Percentiles rank a stretch among this genome's conserved stretches.
Conservation (phyloP, 345 rosid species). For the Kandelia obovata region DNA sequence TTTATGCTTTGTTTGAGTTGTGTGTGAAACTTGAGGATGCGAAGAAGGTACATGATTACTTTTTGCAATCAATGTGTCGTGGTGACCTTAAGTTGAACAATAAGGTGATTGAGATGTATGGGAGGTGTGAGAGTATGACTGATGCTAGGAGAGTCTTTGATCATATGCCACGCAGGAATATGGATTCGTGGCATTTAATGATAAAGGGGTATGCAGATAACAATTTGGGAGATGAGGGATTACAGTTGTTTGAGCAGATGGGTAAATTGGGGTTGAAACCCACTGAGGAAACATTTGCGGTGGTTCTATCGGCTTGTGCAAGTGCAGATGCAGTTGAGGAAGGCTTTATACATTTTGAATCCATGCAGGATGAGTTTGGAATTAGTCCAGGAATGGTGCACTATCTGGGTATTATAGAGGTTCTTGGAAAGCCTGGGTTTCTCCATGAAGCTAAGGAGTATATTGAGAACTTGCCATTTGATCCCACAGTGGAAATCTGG, state of each 20-base stretch:
- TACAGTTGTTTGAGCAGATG: conserved; percentile 68
- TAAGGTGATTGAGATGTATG: conserved; percentile 58
- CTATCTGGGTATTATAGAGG: conserved; percentile 55
- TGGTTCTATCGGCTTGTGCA: conserved; percentile 59
- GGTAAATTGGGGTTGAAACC: conserved; percentile 46
- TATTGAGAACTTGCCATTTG: conserved; percentile 58
- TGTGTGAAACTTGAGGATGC: conserved; percentile 56
- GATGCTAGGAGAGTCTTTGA: conserved; percentile 76
- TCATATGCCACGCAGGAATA: conserved; percentile 60
- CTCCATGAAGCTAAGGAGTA: conserved; percentile 53
- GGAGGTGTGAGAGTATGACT: conserved; percentile 49
- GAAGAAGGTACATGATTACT: conserved; percentile 65
- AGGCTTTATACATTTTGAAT: conserved; percentile 63
- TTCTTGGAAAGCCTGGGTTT: conserved; percentile 69
- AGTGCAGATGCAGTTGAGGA: conserved; percentile 64
- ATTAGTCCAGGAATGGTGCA: conserved; percentile 45
- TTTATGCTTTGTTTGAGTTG: conserved; percentile 43
- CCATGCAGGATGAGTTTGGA: conserved; percentile 52
- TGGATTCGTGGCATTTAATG: conserved; percentile 75
- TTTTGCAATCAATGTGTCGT: conserved; percentile 53
- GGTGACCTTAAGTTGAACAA: conserved; percentile 52
- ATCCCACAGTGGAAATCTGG: conserved; percentile 59
- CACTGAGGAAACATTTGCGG: conserved; percentile 48
- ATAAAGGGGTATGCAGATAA: conserved; percentile 56
- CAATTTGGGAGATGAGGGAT: conserved; percentile 68